Evolutionary conservation across 805 yeast species (phyloP).

Genomic region (Candida argentea): DNA sequence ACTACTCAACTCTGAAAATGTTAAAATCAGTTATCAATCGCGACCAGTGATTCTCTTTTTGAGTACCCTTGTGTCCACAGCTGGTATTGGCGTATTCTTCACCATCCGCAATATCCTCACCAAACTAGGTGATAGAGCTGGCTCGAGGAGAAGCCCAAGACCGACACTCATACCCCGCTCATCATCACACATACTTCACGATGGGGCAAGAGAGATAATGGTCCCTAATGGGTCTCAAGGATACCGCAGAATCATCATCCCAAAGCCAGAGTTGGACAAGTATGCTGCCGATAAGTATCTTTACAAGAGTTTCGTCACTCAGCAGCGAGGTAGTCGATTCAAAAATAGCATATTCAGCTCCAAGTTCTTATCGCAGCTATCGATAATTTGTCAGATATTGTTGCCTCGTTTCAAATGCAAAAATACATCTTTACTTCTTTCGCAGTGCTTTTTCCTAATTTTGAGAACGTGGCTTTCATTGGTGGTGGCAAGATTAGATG

Average conservation of each 20-base stretch:
- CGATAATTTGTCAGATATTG: constrained; percentile 68
- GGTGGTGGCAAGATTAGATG: constrained; percentile 81
- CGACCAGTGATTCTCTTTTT: constrained; percentile 33
- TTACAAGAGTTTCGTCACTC: constrained; percentile 36
- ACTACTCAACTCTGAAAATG: constrained; percentile 26
- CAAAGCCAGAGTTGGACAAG: constrained; percentile 37
- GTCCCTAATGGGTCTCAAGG: constrained; percentile 35
- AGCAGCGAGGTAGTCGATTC: constrained; percentile 16
- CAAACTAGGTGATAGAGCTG: constrained; percentile 19
- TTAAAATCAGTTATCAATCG: constrained; percentile 29
- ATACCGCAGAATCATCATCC: constrained; percentile 33
- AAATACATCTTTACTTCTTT: constrained; percentile 52
- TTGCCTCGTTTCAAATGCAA: constrained; percentile 66
- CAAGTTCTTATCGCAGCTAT: constrained; percentile 60
- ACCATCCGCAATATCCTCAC: constrained; percentile 19
- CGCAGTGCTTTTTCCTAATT: constrained; percentile 67
- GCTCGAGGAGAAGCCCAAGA: constrained; percentile 16
- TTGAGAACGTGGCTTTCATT: constrained; percentile 82
- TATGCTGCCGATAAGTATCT: constrained; percentile 48
- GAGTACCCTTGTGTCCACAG: constrained; percentile 28
- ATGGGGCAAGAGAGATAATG: constrained; percentile 37
- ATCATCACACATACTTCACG: constrained; percentile 31
- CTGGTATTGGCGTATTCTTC: constrained; percentile 29
- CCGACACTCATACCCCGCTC: constrained; percentile 31
- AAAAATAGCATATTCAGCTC: constrained; percentile 36